These are phyloP conservation scores for Syzygium syzygioides DNA, from an alignment of 441 rosid genomes.

Conservation along the genomic window DNA sequence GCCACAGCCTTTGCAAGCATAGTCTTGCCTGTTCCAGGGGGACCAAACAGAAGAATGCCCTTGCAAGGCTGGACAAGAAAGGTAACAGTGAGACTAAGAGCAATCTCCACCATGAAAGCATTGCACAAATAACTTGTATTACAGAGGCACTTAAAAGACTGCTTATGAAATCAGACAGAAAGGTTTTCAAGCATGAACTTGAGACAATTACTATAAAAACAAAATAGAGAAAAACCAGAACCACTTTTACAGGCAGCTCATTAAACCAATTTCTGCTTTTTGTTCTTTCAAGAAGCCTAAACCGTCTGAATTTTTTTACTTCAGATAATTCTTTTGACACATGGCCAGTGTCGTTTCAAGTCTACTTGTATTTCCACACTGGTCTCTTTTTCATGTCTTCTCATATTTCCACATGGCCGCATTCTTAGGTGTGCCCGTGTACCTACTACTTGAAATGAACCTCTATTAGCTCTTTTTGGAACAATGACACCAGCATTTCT, in stretches of 20 bases:
- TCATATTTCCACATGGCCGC: background rate
- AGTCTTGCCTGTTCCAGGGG: slow-evolving; percentile 96
- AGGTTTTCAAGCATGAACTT: background rate
- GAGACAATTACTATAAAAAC: background rate
- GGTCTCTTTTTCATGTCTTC: background rate
- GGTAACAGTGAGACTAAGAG: background rate
- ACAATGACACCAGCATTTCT: background rate
- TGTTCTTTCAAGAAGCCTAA: background rate
- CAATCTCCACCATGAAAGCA: background rate
- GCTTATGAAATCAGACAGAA: background rate
- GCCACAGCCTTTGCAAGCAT: slow-evolving; percentile 98
- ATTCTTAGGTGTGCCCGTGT: background rate
- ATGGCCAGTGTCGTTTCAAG: background rate
- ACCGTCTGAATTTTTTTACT: background rate
- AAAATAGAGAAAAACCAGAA: background rate
- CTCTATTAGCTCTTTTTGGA: background rate
- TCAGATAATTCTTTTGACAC: background rate
- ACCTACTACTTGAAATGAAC: background rate
- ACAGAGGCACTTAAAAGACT: background rate
- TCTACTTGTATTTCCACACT: background rate
- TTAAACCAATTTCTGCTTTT: background rate
- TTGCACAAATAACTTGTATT: background rate
- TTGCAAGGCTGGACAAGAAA: slow-evolving; percentile 68
- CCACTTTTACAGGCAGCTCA: background rate
- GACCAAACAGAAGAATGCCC: slow-evolving; percentile 92